Base-by-base conservation (phyloP, 2,329 filamentous ascomycete species). In the Shiraia bambusicola region DNA sequence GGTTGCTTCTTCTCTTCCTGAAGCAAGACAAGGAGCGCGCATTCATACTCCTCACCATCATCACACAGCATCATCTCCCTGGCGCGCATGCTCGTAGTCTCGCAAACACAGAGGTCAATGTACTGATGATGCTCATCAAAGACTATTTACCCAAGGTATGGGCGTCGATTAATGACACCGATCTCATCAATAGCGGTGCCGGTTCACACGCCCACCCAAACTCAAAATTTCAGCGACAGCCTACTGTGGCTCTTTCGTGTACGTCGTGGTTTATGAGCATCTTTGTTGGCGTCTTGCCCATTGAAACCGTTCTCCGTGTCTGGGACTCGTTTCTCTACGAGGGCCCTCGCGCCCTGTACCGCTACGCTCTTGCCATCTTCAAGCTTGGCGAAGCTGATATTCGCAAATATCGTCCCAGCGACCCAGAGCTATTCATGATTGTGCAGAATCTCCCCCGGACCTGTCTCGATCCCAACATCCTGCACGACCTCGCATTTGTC, bases 251-350 rank as follows among this genome's bases (percentile, higher is more conserved):
- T 0, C 78, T 97, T 4, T 94, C 90, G 55, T 89, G 93, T 69
- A 95, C 91, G 8, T 88, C 91, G 3, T 97, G 92, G 92, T 94
- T 97, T 69, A 96, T 97, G 92, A 94, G 88, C 34, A 87, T 93
- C 58, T 96, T 93, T 67, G 93, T 96, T 47, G 90, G 91, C 38
- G 95, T 88, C 0, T 74, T 97, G 13, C 92, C 92, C 2, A 90
- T 95, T 48, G 92, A 97, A 71, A 89, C 86, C 13, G 92, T 91
- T 0, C 78, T 96, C 13, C 86, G 92, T 6, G 88, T 96, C 1
- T 97, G 92, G 92, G 92, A 97, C 58, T 82, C 89, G 1, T 91
- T 97, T 63, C 95, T 96, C 67, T 95, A 94, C 68, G 92, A 97
- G 69, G 92, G 92, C 3, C 90, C 87, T 34, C 94, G 93, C 67